Evolutionary conservation across 2,329 filamentous ascomycete genomes (phyloP).

Genomic region (Scytalidium sp.): DNA sequence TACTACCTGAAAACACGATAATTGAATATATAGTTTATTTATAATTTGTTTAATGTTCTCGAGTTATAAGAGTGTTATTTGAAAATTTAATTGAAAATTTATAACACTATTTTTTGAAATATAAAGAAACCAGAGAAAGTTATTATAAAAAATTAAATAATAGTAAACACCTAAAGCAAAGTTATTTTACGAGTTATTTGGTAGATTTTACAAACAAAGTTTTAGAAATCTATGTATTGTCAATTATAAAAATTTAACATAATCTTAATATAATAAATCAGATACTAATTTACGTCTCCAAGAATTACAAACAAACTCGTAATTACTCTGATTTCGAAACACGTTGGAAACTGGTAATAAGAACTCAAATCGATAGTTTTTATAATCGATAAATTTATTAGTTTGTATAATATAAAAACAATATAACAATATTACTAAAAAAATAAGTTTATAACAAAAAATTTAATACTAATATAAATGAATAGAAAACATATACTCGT

Average conservation of each 20-base stretch:
- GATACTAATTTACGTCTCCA: not conserved
- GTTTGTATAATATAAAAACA: not conserved
- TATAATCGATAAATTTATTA: not conserved
- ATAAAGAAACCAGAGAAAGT: not conserved
- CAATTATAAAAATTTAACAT: not conserved
- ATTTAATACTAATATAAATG: not conserved
- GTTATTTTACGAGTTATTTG: not conserved
- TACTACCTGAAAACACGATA: not conserved
- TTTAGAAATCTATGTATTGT: not conserved
- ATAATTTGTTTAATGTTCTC: not conserved
- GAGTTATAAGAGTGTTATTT: not conserved
- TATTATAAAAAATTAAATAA: not conserved
- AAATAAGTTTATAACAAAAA: conserved; percentile 1
- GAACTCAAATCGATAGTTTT: not conserved
- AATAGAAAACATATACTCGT: not conserved
- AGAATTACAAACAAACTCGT: not conserved
- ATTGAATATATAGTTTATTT: not conserved
- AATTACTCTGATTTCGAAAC: not conserved
- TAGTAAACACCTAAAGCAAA: not conserved
- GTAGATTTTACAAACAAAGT: not conserved
- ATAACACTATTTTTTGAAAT: not conserved
- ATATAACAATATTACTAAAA: not conserved
- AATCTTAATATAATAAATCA: not conserved
- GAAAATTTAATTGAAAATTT: not conserved
- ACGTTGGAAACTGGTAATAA: not conserved